Evolutionary conservation across 164 flowering plant species (phyloP), one percentile per base, ranked within the genome.

Genomic region (Vitis rotundifolia): DNA sequence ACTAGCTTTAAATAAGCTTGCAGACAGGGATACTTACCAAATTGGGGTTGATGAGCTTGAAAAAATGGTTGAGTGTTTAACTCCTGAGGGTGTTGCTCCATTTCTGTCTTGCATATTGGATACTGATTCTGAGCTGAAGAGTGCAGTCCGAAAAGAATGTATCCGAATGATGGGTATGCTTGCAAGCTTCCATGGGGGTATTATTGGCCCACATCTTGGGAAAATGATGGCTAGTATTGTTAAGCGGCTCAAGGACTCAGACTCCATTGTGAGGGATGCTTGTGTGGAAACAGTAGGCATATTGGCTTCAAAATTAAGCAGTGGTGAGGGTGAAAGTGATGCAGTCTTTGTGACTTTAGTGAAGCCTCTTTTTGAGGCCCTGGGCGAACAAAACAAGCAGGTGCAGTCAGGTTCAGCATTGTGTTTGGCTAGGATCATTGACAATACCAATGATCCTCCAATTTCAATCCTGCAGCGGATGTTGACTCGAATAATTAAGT

Each of bases 351-450:
- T 84, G 64, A 72, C 68, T 55, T 74, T 92, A 29, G 97, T 88
- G 70, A 91, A 77, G 77, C 97, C 99, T 15, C 84, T 92, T 51
- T 94, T 94, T 82, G 97, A 94, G 83, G 92, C 93, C 37, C 68
- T 94, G 69, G 95, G 97, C 56, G 97, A 94, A 62, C 97, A 94
- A 63, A 91, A 87, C 77, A 89, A 76, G 79, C 89, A 86, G 67
- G 83, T 87, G 74, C 97, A 91, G 71, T 77, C 75, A 56, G 99
- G 99, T 80, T 78, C 95, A 1, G 93, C 97, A 3, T 77, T 92
- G 75, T 92, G 97, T 78, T 74, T 94, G 76, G 89, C 98, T 1
- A 85, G 81, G 77, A 78, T 92, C 60, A 86, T 89, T 58, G 93
- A 91, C 72, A 85, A 76, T 71, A 75, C 83, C 13, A 74, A 19